Evolutionary conservation across 1,284 basidiomycete species (phyloP).

Genomic region (Laetiporus sulphureus): DNA sequence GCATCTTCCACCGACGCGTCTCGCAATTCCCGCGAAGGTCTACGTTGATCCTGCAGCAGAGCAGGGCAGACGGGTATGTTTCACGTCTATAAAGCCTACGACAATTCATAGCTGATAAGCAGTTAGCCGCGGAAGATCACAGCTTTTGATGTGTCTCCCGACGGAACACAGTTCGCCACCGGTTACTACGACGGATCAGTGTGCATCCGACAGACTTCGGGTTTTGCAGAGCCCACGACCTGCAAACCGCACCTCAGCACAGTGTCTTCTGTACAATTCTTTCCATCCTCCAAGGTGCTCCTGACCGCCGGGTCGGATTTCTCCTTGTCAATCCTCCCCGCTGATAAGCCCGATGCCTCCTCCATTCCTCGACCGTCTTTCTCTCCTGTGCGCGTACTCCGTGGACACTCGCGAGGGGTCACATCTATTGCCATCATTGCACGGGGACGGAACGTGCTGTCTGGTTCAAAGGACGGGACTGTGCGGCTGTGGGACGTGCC

Average conservation of each 20-base stretch:
- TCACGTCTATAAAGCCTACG: not conserved
- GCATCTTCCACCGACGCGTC: constrained; percentile 36
- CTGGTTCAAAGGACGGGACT: constrained; percentile 58
- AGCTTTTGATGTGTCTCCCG: constrained; percentile 55
- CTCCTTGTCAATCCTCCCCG: constrained; percentile 52
- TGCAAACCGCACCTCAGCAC: constrained; percentile 49
- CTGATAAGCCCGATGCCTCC: constrained; percentile 29
- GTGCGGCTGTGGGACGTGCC: constrained; percentile 74
- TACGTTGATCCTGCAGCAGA: constrained; percentile 39
- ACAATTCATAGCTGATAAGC: not conserved
- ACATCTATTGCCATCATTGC: constrained; percentile 57
- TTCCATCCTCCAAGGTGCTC: constrained; percentile 58
- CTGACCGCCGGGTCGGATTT: constrained; percentile 62
- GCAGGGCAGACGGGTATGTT: constrained; percentile 32
- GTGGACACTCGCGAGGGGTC: constrained; percentile 61
- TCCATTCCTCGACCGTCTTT: constrained; percentile 22
- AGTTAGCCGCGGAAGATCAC: constrained; percentile 37
- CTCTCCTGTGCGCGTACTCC: constrained; percentile 51
- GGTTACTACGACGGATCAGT: constrained; percentile 55
- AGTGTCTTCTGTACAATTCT: constrained; percentile 49
- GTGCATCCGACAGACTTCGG: constrained; percentile 28
- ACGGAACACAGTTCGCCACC: constrained; percentile 49
- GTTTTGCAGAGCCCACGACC: constrained; percentile 17
- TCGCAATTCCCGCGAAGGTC: constrained; percentile 37
- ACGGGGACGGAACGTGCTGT: constrained; percentile 59